Conservation (phyloP, 164 flowering plant genomes). For the Santalum album region DNA sequence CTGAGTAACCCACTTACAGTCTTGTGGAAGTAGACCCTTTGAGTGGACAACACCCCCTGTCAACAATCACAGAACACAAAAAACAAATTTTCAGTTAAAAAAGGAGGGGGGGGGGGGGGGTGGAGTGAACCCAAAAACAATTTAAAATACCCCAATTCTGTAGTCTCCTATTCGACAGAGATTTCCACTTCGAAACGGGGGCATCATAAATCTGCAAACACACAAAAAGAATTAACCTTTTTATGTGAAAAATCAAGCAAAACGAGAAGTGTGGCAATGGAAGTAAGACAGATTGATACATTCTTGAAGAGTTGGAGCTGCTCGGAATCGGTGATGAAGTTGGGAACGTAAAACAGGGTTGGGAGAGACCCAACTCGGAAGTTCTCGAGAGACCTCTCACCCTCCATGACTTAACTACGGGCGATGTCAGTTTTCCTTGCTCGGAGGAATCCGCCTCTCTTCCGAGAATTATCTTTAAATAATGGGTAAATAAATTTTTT, state of each 20-base stretch:
- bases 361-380: not conserved
- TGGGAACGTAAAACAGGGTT: not conserved
- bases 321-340: not conserved
- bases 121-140: not conserved
- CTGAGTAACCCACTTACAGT: not conserved
- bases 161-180: not conserved
- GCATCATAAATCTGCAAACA: not conserved
- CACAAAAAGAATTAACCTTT: not conserved
- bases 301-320: not conserved
- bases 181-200: not conserved
- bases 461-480: too few species aligned
- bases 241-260: not conserved
- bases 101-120: too few species aligned
- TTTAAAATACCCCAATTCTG: not conserved
- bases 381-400: not conserved
- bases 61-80: not conserved
- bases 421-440: too few species aligned
- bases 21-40: not conserved
- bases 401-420: too few species aligned
- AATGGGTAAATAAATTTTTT: too few species aligned
- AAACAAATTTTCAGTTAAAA: not conserved
- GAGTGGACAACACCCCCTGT: slow-evolving; percentile 1
- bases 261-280: not conserved
- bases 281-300: not conserved
- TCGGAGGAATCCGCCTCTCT: too few species aligned